phyloP scores from a whole-genome alignment of 2,329 filamentous ascomycete genomes.

The Curvularia eragrostidis region DNA sequence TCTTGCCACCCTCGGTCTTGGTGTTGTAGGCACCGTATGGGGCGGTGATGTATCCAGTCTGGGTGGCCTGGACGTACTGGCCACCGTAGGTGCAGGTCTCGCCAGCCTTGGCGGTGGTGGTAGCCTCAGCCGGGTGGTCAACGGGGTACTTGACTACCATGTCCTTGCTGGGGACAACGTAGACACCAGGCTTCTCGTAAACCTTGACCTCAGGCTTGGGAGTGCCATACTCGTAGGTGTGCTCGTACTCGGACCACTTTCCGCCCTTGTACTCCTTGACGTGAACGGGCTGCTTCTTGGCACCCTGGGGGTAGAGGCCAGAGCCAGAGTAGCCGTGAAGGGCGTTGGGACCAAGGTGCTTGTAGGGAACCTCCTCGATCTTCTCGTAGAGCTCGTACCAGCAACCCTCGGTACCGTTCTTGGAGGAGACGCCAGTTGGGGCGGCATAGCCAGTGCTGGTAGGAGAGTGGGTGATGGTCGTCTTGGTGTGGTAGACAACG shows the following conservation, averaged over 20 bases:
- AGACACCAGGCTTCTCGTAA: slow-evolving; percentile 39
- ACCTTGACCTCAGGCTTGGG: slow-evolving; percentile 38
- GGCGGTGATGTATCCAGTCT: slow-evolving; percentile 36
- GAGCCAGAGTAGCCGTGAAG: slow-evolving; percentile 39
- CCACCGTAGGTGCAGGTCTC: slow-evolving; percentile 40
- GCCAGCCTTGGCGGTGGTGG: slow-evolving; percentile 29
- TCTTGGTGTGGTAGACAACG: slow-evolving; percentile 39
- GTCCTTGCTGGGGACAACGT: slow-evolving; percentile 39
- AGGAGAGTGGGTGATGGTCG: slow-evolving; percentile 34
- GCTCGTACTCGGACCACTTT: slow-evolving; percentile 37
- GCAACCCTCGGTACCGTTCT: slow-evolving; percentile 24
- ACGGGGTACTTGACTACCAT: slow-evolving; percentile 30
- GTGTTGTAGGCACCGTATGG: slow-evolving; percentile 35
- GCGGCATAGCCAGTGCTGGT: slow-evolving; percentile 23
- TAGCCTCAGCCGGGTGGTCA: slow-evolving; percentile 32
- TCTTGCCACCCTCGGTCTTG: slow-evolving; percentile 18
- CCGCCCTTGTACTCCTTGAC: slow-evolving; percentile 42
- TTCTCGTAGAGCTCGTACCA: slow-evolving; percentile 45
- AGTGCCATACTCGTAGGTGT: slow-evolving; percentile 32
- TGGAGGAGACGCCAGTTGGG: slow-evolving; percentile 15
- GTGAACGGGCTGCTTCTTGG: slow-evolving; percentile 34
- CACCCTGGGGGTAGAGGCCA: slow-evolving; percentile 33
- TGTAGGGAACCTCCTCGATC: slow-evolving; percentile 36
- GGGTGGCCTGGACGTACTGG: slow-evolving; percentile 25
- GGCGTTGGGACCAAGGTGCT: slow-evolving; percentile 38